Percentiles rank a stretch among this genome's conserved stretches.
These are phyloP conservation scores for Colletotrichum endophyticum DNA, from an alignment of 2,329 filamentous ascomycete species.

Conservation along the genomic window DNA sequence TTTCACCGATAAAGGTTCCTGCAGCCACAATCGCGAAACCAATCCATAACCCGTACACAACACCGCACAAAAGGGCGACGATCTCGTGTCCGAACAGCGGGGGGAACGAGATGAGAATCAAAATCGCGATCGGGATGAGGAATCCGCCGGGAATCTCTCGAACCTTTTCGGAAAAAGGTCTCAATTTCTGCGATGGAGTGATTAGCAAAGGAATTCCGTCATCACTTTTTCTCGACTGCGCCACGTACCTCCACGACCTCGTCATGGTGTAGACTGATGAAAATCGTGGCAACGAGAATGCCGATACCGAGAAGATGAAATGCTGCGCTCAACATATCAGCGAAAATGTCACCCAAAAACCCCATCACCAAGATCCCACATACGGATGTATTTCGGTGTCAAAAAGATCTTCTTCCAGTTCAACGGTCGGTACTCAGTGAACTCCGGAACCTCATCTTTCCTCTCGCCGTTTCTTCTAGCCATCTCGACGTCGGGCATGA, in stretches of 20 bases:
- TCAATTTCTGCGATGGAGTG: slow-evolving; percentile 22
- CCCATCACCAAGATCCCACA: neutral
- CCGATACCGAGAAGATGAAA: slow-evolving; percentile 32
- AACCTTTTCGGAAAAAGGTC: slow-evolving; percentile 40
- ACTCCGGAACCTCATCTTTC: slow-evolving; percentile 6
- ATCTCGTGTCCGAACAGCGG: slow-evolving; percentile 47
- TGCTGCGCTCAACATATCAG: neutral
- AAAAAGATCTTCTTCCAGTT: slow-evolving; percentile 37
- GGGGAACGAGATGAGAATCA: slow-evolving; percentile 44
- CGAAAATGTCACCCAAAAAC: neutral
- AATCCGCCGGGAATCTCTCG: slow-evolving; percentile 41
- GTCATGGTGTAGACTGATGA: slow-evolving; percentile 42
- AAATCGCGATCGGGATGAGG: slow-evolving; percentile 42
- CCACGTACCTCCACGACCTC: slow-evolving; percentile 35
- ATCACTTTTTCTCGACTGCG: too few relatives aligned
- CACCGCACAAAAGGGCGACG: slow-evolving; percentile 43
- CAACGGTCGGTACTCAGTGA: slow-evolving; percentile 37
- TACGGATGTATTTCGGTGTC: slow-evolving; percentile 37
- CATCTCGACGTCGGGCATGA: slow-evolving; percentile 18
- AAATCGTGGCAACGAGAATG: slow-evolving; percentile 31
- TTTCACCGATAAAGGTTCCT: slow-evolving; percentile 44
- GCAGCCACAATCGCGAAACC: slow-evolving; percentile 45
- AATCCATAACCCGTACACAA: slow-evolving; percentile 45
- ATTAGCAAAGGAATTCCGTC: neutral
- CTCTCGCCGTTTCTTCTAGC: slow-evolving; percentile 7